Conservation (phyloP, 1,284 basidiomycete genomes). For the Leccinum solheimii region DNA sequence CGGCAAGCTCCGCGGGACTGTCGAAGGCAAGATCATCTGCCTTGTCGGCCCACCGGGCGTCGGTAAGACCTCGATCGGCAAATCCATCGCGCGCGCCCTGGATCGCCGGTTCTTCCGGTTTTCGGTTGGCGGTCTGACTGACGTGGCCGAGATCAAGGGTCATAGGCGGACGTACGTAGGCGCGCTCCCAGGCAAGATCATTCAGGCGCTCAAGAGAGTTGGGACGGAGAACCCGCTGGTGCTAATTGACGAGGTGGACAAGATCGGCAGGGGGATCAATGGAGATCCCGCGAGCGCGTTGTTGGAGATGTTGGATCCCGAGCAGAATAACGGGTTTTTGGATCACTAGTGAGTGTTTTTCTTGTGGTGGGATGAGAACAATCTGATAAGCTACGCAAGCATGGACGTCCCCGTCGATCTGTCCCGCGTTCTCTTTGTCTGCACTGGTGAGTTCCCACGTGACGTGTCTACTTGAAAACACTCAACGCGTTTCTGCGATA, state of each 20-base stretch:
- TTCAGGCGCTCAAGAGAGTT: constrained; percentile 95
- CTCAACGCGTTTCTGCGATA: constrained; percentile 2
- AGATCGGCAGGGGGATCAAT: constrained; percentile 94
- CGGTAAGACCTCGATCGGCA: constrained; percentile 93
- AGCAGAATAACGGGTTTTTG: constrained; percentile 95
- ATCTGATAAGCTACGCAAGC: constrained; percentile 40
- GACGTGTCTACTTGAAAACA: background rate
- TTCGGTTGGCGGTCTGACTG: constrained; percentile 94
- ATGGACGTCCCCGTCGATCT: constrained; percentile 98
- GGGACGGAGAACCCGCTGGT: constrained; percentile 97
- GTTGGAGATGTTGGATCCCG: constrained; percentile 97
- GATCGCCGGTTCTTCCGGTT: constrained; percentile 93
- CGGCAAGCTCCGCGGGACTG: constrained; percentile 92
- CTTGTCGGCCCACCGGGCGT: constrained; percentile 97
- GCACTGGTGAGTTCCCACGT: constrained; percentile 61
- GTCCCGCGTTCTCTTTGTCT: constrained; percentile 95
- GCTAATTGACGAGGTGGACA: constrained; percentile 98
- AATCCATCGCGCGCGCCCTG: constrained; percentile 87
- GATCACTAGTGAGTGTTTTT: constrained; percentile 77
- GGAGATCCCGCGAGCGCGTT: constrained; percentile 95
- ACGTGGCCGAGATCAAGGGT: constrained; percentile 99
- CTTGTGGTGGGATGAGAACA: background rate
- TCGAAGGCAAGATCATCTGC: constrained; percentile 98
- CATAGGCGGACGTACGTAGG: constrained; percentile 97
- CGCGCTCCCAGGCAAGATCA: constrained; percentile 96